Conservation (phyloP, 1,284 basidiomycete species). For the Phenoliferia sp. region DNA sequence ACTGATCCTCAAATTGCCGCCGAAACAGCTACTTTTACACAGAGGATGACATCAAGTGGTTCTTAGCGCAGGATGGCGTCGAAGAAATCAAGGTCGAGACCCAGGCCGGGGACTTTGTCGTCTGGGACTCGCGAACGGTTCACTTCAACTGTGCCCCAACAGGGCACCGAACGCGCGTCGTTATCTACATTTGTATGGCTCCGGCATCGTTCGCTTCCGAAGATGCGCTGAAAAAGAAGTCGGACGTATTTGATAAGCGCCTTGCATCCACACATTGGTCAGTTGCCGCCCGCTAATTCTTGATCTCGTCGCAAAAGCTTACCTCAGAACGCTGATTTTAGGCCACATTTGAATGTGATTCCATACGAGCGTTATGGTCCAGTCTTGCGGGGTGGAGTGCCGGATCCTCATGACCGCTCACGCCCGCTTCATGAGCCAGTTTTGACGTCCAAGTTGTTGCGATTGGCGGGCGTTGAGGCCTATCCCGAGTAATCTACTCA, state of each 20-base stretch:
- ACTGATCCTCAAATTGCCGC: not conserved
- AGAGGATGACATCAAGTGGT: conserved; percentile 35
- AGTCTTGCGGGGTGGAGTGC: not conserved
- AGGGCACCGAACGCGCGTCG: conserved; percentile 11
- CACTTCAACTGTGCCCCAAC: conserved; percentile 20
- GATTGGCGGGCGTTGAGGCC: not conserved
- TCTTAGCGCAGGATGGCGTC: conserved; percentile 33
- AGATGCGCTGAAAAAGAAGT: not conserved
- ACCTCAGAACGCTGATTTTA: not conserved
- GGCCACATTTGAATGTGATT: conserved; percentile 1
- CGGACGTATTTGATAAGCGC: conserved; percentile 1
- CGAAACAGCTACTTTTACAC: conserved; percentile 36
- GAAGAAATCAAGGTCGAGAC: conserved; percentile 36
- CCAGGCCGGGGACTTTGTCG: conserved; percentile 38
- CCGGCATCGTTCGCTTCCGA: conserved; percentile 4
- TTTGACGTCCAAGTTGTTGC: not conserved
- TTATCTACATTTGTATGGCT: conserved; percentile 18
- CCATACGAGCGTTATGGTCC: not conserved
- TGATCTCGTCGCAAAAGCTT: not conserved
- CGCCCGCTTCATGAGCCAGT: conserved; percentile 7
- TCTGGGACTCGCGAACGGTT: conserved; percentile 22
- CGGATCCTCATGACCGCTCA: not conserved
- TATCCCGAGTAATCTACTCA: too few species aligned
- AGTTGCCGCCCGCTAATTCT: not conserved
- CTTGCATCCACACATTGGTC: conserved; percentile 16